Percentiles rank a stretch among this genome's conserved stretches.
phyloP scores from a whole-genome alignment of 139 green algal genomes.

The Pseudopediastrum boryanum region DNA sequence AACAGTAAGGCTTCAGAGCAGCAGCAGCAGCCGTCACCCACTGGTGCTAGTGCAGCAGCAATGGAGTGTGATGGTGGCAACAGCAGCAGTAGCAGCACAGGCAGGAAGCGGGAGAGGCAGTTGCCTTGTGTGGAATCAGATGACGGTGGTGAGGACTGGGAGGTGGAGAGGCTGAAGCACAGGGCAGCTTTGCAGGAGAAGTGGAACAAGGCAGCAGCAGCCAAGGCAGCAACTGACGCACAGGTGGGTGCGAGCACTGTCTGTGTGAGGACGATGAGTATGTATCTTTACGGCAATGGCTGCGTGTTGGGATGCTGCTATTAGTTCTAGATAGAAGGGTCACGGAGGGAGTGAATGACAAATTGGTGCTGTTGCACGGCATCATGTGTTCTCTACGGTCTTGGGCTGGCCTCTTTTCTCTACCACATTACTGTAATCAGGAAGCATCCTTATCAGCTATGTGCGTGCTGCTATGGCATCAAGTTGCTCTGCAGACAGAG shows the following conservation, averaged over 20 bases:
- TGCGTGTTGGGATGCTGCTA: no score
- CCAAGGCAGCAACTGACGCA: conserved; percentile 18
- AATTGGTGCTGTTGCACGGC: neutral
- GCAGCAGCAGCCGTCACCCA: neutral
- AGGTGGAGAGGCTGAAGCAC: no score
- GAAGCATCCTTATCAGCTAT: conserved; percentile 1
- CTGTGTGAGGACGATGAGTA: neutral
- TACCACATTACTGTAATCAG: neutral
- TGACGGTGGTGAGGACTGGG: neutral
- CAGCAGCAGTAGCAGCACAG: neutral
- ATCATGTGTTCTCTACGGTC: neutral
- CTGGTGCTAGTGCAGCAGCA: neutral
- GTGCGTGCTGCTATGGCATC: neutral
- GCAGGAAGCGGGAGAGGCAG: neutral
- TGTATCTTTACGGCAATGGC: no score
- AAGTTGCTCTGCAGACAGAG: neutral
- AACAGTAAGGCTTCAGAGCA: neutral
- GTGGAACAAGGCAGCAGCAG: neutral
- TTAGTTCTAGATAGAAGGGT: no score
- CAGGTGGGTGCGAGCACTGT: neutral
- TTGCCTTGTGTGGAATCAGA: conserved; percentile 14
- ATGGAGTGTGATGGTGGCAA: neutral
- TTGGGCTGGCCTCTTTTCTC: neutral
- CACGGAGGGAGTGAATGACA: no score
- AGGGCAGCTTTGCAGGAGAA: no score